Base-by-base conservation (phyloP, 2,329 filamentous ascomycete genomes). In the Teratosphaeria epicoccoides region DNA sequence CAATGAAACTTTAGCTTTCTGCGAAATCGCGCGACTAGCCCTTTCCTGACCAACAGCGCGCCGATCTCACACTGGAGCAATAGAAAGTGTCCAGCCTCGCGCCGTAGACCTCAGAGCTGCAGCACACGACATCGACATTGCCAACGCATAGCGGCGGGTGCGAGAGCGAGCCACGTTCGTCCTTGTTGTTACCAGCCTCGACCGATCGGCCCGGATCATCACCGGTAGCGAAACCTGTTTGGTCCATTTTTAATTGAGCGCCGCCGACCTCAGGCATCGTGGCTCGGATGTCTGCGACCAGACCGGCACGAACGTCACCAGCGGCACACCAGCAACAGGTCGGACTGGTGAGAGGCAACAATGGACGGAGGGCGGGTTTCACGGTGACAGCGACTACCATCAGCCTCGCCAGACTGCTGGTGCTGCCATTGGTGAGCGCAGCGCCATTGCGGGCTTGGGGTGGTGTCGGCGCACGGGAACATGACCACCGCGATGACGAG, bases 341-440 rank as follows among this genome's bases (percentile, higher is more conserved):
- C 10, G 33, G 33, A 20, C 14, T 40, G 14, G 33, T 17, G 10
- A 17, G 9, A 17, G n/a, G 33, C 33, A 40, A 40, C 5, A n/a
- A 55, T 52, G 53, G 48, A 46, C 22, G 37, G 7, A 4, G 50
- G 17, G 33, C 11, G 44, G 56, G 52, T 45, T 57, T 55, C 11
- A 46, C 59, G 20, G 37, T 53, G 43, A 58, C 57, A 25, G 56
- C 59, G 20, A 51, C 50, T 7, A 52, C 52, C 43, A 51, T 61
- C 22, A 56, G 51, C 3, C 33, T 59, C 46, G 57, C 56, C 20
- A 61, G 56, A 51, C 51, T 59, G 11, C 25, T 55, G 22, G 23
- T 59, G 37, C 37, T 62, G 24, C 59, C 59, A 20, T 45, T 61
- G 11, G 60, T 55, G 45, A 55, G 55, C 49, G 59, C 59, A 10